Conservation (phyloP, 345 rosid genomes). For the Syzygium jambos region DNA sequence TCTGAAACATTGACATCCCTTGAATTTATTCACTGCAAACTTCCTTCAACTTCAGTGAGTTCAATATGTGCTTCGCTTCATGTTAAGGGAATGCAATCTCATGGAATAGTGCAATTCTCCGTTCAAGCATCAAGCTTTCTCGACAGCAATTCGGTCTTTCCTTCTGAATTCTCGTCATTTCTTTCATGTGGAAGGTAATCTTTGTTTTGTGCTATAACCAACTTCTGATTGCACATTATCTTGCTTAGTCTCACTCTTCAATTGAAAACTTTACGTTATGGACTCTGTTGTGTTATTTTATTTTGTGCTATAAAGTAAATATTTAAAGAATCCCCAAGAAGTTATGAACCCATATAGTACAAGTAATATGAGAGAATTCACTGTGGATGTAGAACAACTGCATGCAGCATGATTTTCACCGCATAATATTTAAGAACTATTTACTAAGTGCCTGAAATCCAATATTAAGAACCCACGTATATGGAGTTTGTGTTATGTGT, state of each 20-base stretch:
- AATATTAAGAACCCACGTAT: neutral
- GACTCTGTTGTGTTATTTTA: neutral
- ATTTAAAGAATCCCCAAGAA: neutral
- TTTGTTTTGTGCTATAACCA: neutral
- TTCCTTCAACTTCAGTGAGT: slow-evolving; percentile 38
- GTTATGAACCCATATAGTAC: neutral
- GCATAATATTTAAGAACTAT: neutral
- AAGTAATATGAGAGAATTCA: neutral
- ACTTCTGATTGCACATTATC: neutral
- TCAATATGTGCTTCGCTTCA: slow-evolving; percentile 42
- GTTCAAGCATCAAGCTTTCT: slow-evolving; percentile 42
- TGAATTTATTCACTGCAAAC: slow-evolving; percentile 68
- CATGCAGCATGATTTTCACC: neutral
- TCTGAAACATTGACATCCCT: slow-evolving; percentile 54
- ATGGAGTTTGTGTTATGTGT: neutral
- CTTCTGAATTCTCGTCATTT: slow-evolving; percentile 41
- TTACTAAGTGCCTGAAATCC: neutral
- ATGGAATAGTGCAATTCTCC: slow-evolving; percentile 43
- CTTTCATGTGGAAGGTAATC: slow-evolving; percentile 60
- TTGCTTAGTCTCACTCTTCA: neutral
- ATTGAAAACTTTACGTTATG: neutral
- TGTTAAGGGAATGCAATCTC: slow-evolving; percentile 19
- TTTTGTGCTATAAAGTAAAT: neutral
- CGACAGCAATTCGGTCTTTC: slow-evolving; percentile 29
- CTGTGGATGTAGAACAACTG: neutral